These are phyloP conservation scores for Prototheca cutis DNA, from an alignment of 163 green algal genomes.

Conservation along the genomic window DNA sequence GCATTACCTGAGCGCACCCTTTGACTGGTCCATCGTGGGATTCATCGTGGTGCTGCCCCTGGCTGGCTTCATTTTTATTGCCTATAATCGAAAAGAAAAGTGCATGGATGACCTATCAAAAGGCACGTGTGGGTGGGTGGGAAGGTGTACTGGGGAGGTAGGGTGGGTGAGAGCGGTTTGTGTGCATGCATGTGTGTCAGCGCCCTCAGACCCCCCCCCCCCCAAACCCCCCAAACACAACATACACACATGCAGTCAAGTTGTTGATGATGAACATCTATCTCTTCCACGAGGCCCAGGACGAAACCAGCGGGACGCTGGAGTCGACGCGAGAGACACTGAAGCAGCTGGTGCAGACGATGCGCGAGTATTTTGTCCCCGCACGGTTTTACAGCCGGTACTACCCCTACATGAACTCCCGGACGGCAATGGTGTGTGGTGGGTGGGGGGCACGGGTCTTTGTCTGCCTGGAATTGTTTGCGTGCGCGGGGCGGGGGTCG, in stretches of 20 bases:
- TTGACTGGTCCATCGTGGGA: constrained; percentile 21
- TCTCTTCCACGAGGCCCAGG: neutral
- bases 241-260: constrained; percentile 15
- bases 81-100: constrained; percentile 15
- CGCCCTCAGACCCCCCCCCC: too few species aligned
- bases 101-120: constrained; percentile 19
- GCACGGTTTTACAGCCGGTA: constrained; percentile 38
- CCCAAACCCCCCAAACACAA: too few species aligned
- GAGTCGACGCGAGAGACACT: neutral
- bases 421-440: constrained; percentile 21
- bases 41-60: constrained; percentile 20
- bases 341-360: constrained; percentile 8
- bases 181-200: neutral
- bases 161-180: too few species aligned
- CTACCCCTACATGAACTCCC: constrained; percentile 39
- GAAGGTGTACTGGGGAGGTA: too few species aligned
- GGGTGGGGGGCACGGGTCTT: too few species aligned
- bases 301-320: neutral
- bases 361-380: constrained; percentile 40
- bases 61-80: constrained; percentile 19
- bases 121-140: neutral
- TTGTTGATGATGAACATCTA: constrained; percentile 17
- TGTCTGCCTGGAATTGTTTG: too few species aligned
- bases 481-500: too few species aligned
- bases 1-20: neutral